These are phyloP conservation scores for Podaxis rugospora DNA, from an alignment of 768 basidiomycete species.

Conservation along the genomic window DNA sequence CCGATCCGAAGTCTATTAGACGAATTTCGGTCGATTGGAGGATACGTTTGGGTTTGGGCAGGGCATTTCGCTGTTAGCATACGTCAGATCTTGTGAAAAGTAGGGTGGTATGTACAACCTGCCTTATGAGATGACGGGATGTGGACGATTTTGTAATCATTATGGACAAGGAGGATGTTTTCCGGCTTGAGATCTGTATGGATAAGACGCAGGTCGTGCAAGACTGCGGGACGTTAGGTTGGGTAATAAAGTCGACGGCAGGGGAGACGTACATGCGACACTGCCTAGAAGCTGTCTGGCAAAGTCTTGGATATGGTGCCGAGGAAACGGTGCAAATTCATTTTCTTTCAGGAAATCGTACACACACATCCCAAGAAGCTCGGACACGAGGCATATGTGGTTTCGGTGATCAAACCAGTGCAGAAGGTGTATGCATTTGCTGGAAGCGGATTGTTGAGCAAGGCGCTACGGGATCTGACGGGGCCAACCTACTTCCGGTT, in stretches of 20 bases:
- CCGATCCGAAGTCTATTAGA: slow-evolving; percentile 97
- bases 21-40: slow-evolving; percentile 88
- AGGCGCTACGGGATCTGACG: slow-evolving; percentile 10
- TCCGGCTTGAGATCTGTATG: slow-evolving; percentile 99
- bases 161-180: slow-evolving; percentile 92
- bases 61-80: slow-evolving; percentile 51
- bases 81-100: slow-evolving; percentile 14
- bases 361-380: slow-evolving; percentile 93
- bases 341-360: slow-evolving; percentile 99
- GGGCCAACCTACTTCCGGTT: slow-evolving; percentile 74
- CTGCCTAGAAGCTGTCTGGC: slow-evolving; percentile 88
- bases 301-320: slow-evolving; percentile 94
- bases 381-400: slow-evolving; percentile 96
- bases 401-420: slow-evolving; percentile 96
- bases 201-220: slow-evolving; percentile 86
- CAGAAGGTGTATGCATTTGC: slow-evolving; percentile 96
- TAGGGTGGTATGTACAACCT: slow-evolving; percentile 12
- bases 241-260: slow-evolving; percentile 10
- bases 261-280: slow-evolving; percentile 76
- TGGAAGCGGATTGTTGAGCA: slow-evolving; percentile 30
- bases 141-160: slow-evolving; percentile 61
- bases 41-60: slow-evolving; percentile 69
- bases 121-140: slow-evolving; percentile 68
- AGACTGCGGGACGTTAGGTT: slow-evolving; percentile 48
- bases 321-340: slow-evolving; percentile 93